These are phyloP conservation scores for Poterioochromonas sp. DNA, from an alignment of 352 stramenopile species.

Conservation along the genomic window DNA sequence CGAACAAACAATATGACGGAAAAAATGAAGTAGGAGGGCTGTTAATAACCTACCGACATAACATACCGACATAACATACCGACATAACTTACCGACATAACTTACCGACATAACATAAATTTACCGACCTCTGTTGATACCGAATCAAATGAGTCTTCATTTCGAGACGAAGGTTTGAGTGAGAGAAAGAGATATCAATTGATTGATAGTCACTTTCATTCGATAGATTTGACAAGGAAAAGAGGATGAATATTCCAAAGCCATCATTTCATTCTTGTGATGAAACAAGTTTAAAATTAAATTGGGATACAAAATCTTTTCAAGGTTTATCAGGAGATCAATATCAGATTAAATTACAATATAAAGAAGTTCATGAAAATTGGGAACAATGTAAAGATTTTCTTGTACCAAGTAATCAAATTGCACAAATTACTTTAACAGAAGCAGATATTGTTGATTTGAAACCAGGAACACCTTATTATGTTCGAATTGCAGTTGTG, in stretches of 20 bases:
- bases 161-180: background rate
- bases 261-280: background rate
- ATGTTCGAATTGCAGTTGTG: background rate
- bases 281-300: constrained; percentile 21
- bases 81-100: background rate
- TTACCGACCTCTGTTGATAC: too few species aligned
- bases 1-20: too few species aligned
- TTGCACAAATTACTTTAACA: background rate
- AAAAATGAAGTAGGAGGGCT: too few species aligned
- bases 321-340: background rate
- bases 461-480: constrained; percentile 22
- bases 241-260: constrained; percentile 9
- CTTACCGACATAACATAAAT: too few species aligned
- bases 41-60: too few species aligned
- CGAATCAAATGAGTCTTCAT: background rate
- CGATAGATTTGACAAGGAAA: background rate
- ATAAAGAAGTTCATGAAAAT: background rate
- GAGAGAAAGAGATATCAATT: background rate
- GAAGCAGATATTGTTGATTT: constrained; percentile 27
- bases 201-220: background rate
- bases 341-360: background rate
- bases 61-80: too few species aligned
- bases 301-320: background rate
- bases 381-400: background rate
- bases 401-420: background rate